phyloP scores from a whole-genome alignment of 2,329 filamentous ascomycete genomes.

The Ciborinia camelliae region DNA sequence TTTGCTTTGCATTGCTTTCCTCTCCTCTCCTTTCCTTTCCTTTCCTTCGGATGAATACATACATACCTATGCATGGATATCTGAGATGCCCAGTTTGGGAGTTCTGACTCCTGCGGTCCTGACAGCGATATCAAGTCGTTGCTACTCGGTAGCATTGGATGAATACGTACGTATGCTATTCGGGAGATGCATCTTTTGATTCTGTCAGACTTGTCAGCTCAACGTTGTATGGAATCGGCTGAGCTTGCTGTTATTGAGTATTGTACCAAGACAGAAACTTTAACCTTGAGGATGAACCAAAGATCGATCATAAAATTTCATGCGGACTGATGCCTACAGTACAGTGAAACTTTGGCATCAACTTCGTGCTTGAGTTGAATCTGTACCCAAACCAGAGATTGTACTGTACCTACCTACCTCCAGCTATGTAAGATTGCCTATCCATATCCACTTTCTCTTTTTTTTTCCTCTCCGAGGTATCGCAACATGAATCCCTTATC shows the following conservation, averaged over 20 bases:
- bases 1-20: too few species aligned
- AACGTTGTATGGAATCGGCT: neutral
- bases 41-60: neutral
- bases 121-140: too few species aligned
- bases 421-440: neutral
- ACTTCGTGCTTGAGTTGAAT: neutral
- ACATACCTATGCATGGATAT: neutral
- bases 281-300: neutral
- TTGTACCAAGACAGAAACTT: neutral
- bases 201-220: neutral
- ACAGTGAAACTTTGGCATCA: neutral
- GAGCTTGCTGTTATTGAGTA: neutral
- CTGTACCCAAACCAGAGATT: too few species aligned
- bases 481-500: constrained; percentile 1
- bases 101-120: too few species aligned
- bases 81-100: too few species aligned
- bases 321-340: too few species aligned
- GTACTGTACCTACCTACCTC: too few species aligned
- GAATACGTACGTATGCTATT: too few species aligned
- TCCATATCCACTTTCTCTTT: neutral
- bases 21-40: too few species aligned
- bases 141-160: too few species aligned
- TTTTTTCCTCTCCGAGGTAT: neutral
- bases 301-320: neutral
- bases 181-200: neutral